Evolutionary conservation across 2,329 filamentous ascomycete species (phyloP), one percentile per base, ranked within the genome.

Genomic region (Orbilia ellipsospora): DNA sequence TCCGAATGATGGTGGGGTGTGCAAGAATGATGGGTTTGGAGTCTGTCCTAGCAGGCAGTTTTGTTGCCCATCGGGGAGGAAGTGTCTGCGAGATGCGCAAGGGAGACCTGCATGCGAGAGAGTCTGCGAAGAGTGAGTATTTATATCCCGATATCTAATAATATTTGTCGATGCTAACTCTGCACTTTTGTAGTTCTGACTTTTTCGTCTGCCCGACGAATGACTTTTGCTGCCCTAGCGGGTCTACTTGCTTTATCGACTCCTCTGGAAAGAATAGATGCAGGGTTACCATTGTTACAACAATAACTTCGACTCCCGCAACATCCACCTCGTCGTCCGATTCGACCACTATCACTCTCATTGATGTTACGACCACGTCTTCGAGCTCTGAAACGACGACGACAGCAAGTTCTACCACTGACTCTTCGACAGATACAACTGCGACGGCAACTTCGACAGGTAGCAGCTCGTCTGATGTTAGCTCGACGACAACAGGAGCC

Each of bases 201-300:
- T 77, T 70, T 42, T 77, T 72, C 28, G 73, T 77, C 28, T 77
- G 73, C 50, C 73, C 73, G 40, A 75, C 52, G 18, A 75, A 75
- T 54, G 64, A 77, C 42, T 77, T 77, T 28, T 77, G 73, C 61
- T 77, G 73, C 28, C 73, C 73, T 10, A 40, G n/a, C 3, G 67
- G 64, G 4, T 70, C 73, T 0, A 63, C 42, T 6, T 77, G 73
- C 55, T 77, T 72, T 31, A 61, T 72, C n/a, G 73, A 77, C 42
- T 15, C 26, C 20, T 63, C 20, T 28, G 73, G 73, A 26, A 54
- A 56, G 8, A 77, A 51, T n/a, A 54, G 73, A 20, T 77, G 73
- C 31, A 54, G 63, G 44, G 56, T 77, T 36, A 70, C 67, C 6
- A 67, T 77, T 51, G 57, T 72, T 18, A 77, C 73, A 18, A 77